Conservation (phyloP, 1,139 yeast genomes). For the Saccharomyces pastorianus region DNA sequence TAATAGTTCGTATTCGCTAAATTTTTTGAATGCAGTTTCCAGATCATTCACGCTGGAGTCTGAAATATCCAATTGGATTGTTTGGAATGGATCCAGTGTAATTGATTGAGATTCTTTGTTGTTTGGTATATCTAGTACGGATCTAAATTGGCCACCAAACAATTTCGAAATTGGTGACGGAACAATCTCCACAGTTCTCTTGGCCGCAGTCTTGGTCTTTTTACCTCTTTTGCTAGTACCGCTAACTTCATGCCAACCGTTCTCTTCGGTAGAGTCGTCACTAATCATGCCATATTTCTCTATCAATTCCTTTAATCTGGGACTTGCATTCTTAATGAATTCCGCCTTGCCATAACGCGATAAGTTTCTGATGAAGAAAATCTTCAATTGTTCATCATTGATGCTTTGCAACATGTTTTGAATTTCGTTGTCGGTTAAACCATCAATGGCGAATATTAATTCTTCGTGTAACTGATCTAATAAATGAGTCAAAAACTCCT, state of each 20-base stretch:
- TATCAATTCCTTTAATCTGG: conserved; percentile 21
- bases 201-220: conserved; percentile 52
- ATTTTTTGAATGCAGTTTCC: conserved; percentile 67
- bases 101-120: conserved; percentile 56
- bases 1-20: conserved; percentile 66
- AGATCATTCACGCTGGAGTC: conserved; percentile 55
- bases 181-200: conserved; percentile 65
- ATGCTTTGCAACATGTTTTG: too few relatives aligned
- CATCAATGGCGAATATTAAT: too few relatives aligned
- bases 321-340: conserved; percentile 24
- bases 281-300: conserved; percentile 21
- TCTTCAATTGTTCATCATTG: conserved; percentile 4
- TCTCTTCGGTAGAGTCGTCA: conserved; percentile 28
- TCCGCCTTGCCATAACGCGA: conserved; percentile 33
- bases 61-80: conserved; percentile 83
- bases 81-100: conserved; percentile 90
- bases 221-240: conserved; percentile 34
- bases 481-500: too few relatives aligned
- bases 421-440: too few relatives aligned
- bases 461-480: too few relatives aligned
- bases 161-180: conserved; percentile 81
- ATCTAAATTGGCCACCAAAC: conserved; percentile 90
- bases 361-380: conserved; percentile 27
- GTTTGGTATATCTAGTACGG: conserved; percentile 66
- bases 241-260: conserved; percentile 86